These are phyloP conservation scores for Auricularia cornea DNA, from an alignment of 768 basidiomycete genomes.

Conservation along the genomic window DNA sequence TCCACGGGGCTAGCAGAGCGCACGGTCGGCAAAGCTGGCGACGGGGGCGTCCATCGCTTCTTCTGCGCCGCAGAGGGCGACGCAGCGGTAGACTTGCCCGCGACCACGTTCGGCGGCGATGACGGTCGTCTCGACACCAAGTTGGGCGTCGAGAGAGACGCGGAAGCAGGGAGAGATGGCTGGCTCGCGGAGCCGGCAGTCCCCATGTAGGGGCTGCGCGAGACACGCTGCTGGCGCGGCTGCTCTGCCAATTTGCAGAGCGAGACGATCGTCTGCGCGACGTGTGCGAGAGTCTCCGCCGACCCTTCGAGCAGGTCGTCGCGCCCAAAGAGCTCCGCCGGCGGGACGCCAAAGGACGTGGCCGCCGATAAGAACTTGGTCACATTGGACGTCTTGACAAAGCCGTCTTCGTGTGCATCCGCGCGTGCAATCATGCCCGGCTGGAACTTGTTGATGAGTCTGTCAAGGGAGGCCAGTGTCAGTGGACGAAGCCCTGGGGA, in stretches of 20 bases:
- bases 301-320: slow-evolving; percentile 55
- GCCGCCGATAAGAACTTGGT: slow-evolving; percentile 71
- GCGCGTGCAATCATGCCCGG: slow-evolving; percentile 52
- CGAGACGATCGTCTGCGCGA: slow-evolving; percentile 65
- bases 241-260: slow-evolving; percentile 56
- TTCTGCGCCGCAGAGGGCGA: slow-evolving; percentile 26
- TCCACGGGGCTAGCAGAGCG: slow-evolving; percentile 52
- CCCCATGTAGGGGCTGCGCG: slow-evolving; percentile 25
- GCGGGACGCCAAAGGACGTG: slow-evolving; percentile 46
- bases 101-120: neutral
- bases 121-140: slow-evolving; percentile 21
- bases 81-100: neutral
- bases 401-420: slow-evolving; percentile 58
- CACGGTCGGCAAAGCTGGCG: slow-evolving; percentile 38
- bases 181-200: slow-evolving; percentile 15
- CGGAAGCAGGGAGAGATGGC: slow-evolving; percentile 15
- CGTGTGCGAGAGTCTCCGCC: slow-evolving; percentile 55
- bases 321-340: slow-evolving; percentile 56
- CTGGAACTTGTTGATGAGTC: slow-evolving; percentile 72
- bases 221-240: slow-evolving; percentile 24
- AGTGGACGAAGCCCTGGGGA: slow-evolving; percentile 4
- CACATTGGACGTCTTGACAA: slow-evolving; percentile 59
- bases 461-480: slow-evolving; percentile 24
- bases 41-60: slow-evolving; percentile 46
- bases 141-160: slow-evolving; percentile 58